Conservation (phyloP, 139 green algal genomes). For the Eudorina sp. region DNA sequence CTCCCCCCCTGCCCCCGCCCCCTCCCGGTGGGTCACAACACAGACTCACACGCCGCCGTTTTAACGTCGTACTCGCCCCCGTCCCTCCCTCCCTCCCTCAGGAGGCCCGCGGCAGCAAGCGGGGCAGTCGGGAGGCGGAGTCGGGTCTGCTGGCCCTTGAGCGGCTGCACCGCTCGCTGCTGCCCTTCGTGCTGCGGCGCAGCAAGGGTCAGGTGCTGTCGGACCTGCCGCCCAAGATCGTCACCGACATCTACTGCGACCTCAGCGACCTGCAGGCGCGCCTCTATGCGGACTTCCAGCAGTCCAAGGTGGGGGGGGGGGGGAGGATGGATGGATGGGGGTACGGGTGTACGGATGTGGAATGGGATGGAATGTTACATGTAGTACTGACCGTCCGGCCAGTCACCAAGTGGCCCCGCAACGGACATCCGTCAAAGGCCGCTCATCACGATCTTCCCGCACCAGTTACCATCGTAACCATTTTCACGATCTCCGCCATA, state of each 20-base stretch:
- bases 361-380: too few relatives aligned
- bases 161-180: constrained; percentile 89
- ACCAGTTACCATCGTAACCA: too few relatives aligned
- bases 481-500: too few relatives aligned
- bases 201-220: constrained; percentile 91
- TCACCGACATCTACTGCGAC: constrained; percentile 92
- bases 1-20: too few relatives aligned
- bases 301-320: constrained; percentile 46
- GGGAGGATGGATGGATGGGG: too few relatives aligned
- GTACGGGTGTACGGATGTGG: too few relatives aligned
- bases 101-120: constrained; percentile 64
- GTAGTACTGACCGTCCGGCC: too few relatives aligned
- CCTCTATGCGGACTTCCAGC: constrained; percentile 90
- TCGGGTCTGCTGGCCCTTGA: constrained; percentile 88
- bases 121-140: constrained; percentile 78
- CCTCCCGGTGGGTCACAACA: too few relatives aligned
- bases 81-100: neutral
- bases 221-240: constrained; percentile 94
- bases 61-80: neutral
- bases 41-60: too few relatives aligned
- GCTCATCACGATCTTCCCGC: too few relatives aligned
- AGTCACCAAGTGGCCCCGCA: too few relatives aligned
- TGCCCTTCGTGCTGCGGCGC: constrained; percentile 95
- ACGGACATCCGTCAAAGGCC: too few relatives aligned
- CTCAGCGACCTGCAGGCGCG: constrained; percentile 83